Evolutionary conservation across 2,329 filamentous ascomycete genomes (phyloP), one percentile per base, ranked within the genome.

Genomic region (Aspergillus arachidicola): DNA sequence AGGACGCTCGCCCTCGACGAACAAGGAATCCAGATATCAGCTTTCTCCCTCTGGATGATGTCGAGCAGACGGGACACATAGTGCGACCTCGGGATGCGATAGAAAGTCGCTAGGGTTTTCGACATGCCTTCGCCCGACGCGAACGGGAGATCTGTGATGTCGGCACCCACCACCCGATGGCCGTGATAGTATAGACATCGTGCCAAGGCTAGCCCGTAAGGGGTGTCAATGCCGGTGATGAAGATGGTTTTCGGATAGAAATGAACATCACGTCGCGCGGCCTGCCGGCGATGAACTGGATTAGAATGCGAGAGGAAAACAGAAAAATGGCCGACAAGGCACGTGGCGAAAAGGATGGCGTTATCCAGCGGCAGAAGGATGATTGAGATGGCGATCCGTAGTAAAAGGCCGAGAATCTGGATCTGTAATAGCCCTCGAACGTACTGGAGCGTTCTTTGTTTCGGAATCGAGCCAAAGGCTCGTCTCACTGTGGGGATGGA

Each of bases 21-120:
- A 69, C 90, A 92, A 23, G 87, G 88, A 3, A 93, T 86, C 90
- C 91, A 94, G 3, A 93, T 76, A 61, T 92, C 85, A 5, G 91
- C 83, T 0, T 83, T 80, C 66, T 93, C 89, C 0, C 78, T 73
- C 6, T 81, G 72, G 46, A 92, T 81, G 30, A 93, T 82, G 10
- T 85, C 76, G 1, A 91, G 73, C 4, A 93, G 74, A 0, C 80
- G 78, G 16, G 82, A 76, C 16, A 86, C 81, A 69, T 93, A 92
- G 1, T 76, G 75, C 21, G 82, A 79, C 66, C 72, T 79, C 36
- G 73, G 79, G 36, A 84, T 75, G 11, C 68, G 80, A 73, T 89
- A 85, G 74, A 90, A 91, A 2, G 69, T 76, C 12, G 79, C 73
- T 1, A 93, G 67, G 0, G 86, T 78, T 14, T 70, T 79, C 0